phyloP scores from a whole-genome alignment of 176 grass and related monocot species.

The Thinopyrum elongatum region DNA sequence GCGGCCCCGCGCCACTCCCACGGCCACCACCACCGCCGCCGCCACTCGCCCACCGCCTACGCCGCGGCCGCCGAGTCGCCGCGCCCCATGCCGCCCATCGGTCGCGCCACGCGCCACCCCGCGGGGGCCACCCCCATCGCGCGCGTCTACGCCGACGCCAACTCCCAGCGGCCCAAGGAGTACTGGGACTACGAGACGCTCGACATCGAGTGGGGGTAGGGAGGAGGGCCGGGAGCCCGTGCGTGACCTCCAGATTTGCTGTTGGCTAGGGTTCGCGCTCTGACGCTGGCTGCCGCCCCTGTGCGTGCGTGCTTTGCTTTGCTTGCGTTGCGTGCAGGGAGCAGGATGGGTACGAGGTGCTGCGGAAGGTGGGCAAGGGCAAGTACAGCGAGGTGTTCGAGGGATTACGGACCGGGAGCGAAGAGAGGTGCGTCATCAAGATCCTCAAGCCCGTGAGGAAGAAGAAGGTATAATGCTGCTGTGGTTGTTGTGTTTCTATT shows the following conservation, averaged over 20 bases:
- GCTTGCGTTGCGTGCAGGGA: constrained; percentile 41
- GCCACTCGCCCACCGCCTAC: constrained; percentile 12
- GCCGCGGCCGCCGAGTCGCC: constrained; percentile 20
- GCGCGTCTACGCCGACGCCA: constrained; percentile 67
- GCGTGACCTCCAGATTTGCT: neutral
- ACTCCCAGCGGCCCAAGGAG: constrained; percentile 61
- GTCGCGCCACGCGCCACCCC: constrained; percentile 51
- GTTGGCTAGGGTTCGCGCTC: neutral
- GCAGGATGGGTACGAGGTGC: constrained; percentile 82
- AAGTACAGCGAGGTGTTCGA: constrained; percentile 98
- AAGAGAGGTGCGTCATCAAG: constrained; percentile 86
- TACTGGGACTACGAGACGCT: constrained; percentile 98
- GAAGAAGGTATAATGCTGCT: constrained; percentile 60
- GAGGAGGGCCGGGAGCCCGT: neutral
- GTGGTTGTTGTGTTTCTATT: neutral
- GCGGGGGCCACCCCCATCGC: constrained; percentile 50
- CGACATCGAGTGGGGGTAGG: constrained; percentile 81
- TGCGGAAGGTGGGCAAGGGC: constrained; percentile 85
- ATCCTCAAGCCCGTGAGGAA: constrained; percentile 97
- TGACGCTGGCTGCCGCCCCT: neutral
- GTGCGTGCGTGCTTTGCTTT: neutral
- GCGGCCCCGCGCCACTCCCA: constrained; percentile 9
- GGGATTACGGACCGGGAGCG: constrained; percentile 51
- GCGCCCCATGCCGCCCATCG: constrained; percentile 60
- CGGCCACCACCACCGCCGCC: constrained; percentile 32